A percentile compares a stretch with the other conserved stretches of the same genome.
These are phyloP conservation scores for Malassezia sp. DNA, from an alignment of 1,284 basidiomycete species.

Conservation along the genomic window DNA sequence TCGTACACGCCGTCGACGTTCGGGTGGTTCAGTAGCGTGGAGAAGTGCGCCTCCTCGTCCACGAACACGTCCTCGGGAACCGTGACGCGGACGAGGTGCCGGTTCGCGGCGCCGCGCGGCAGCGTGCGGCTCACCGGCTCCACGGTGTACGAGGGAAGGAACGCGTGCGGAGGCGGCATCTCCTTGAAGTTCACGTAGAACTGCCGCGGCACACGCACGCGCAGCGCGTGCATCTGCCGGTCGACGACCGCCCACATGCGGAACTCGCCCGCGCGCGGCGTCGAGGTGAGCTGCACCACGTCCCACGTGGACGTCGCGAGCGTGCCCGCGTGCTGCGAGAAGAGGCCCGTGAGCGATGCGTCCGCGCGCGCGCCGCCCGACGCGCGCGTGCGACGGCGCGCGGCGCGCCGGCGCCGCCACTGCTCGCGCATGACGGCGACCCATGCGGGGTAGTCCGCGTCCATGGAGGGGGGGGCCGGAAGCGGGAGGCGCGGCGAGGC, in stretches of 20 bases:
- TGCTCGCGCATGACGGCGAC: conserved; percentile 65
- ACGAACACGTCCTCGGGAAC: conserved; percentile 75
- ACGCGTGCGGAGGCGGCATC: conserved; percentile 55
- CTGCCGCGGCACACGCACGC: conserved; percentile 73
- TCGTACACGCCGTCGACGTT: conserved; percentile 94
- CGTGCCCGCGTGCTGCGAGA: conserved; percentile 58
- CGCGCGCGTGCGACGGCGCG: conserved; percentile 41
- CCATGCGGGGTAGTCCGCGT: conserved; percentile 63
- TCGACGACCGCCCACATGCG: conserved; percentile 80
- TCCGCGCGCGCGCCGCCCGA: conserved; percentile 10
- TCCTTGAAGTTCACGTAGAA: conserved; percentile 85
- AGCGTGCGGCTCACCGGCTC: conserved; percentile 67
- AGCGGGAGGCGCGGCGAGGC: conserved; percentile 3
- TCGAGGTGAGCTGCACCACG: conserved; percentile 74
- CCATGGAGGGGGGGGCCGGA: conserved; percentile 34
- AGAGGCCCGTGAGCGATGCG: conserved; percentile 55
- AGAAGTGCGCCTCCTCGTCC: conserved; percentile 78
- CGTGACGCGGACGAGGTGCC: conserved; percentile 70
- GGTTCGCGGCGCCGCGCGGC: conserved; percentile 65
- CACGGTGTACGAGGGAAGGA: conserved; percentile 58
- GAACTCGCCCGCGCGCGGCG: conserved; percentile 68
- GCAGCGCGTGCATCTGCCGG: conserved; percentile 64
- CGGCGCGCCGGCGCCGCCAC: conserved; percentile 61
- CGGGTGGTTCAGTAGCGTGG: conserved; percentile 80
- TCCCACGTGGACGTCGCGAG: conserved; percentile 74